phyloP scores from a whole-genome alignment of 2,329 filamentous ascomycete genomes.

The Fusarium sarcochroum region DNA sequence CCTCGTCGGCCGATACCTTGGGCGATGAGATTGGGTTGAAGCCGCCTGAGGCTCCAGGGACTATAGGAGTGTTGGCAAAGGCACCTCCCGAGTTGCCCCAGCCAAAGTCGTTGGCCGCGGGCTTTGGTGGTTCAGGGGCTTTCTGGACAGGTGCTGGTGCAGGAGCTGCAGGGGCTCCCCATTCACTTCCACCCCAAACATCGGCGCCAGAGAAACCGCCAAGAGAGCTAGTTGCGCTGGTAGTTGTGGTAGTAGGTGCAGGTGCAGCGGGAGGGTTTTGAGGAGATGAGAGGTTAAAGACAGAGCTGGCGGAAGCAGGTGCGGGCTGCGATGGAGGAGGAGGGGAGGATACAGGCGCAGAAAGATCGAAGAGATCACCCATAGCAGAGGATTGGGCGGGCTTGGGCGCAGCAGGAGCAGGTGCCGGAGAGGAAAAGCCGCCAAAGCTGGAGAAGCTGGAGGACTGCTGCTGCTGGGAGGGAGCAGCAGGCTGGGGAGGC shows the following conservation, averaged over 20 bases:
- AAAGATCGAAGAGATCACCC: conserved; percentile 86
- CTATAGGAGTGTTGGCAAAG: conserved; percentile 72
- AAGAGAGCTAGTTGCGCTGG: conserved; percentile 53
- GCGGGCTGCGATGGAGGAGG: conserved; percentile 59
- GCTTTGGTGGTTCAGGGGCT: conserved; percentile 66
- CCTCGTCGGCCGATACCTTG: conserved; percentile 88
- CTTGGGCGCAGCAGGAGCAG: conserved; percentile 56
- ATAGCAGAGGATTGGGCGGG: conserved; percentile 70
- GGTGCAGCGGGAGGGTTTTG: conserved; percentile 62
- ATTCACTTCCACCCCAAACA: conserved; percentile 90
- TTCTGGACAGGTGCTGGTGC: conserved; percentile 68
- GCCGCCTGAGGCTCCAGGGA: conserved; percentile 74
- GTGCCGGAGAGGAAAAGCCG: conserved; percentile 66
- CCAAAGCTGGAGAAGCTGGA: conserved; percentile 75
- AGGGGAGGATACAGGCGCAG: conserved; percentile 64
- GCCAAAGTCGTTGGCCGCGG: conserved; percentile 72
- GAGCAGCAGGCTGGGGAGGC: conserved; percentile 69
- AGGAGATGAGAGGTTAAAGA: conserved; percentile 83
- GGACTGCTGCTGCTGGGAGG: conserved; percentile 64
- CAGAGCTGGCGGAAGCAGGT: conserved; percentile 68
- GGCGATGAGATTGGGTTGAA: conserved; percentile 69
- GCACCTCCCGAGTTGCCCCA: conserved; percentile 65
- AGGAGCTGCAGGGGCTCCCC: conserved; percentile 75
- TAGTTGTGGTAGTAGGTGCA: conserved; percentile 54
- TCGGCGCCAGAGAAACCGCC: conserved; percentile 69